Conservation (phyloP, 495 filamentous ascomycete species). For the Chaetomium fimeti region DNA sequence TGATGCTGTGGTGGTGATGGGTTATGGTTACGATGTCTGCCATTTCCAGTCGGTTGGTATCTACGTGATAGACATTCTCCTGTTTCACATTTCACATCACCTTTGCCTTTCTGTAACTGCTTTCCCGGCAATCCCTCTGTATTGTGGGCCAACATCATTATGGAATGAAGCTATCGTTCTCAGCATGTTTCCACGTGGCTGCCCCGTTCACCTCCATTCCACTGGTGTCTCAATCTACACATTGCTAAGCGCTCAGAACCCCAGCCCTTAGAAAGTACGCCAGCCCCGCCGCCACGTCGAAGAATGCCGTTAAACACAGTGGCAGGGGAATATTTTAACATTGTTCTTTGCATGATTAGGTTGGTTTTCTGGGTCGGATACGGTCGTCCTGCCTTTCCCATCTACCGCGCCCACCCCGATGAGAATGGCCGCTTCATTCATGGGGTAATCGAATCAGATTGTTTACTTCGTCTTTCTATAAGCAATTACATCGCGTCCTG, state of each 20-base stretch:
- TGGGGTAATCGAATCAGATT: background rate
- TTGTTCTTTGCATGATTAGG: background rate
- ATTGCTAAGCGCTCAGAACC: background rate
- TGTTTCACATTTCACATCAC: too few species aligned
- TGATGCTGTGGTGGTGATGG: background rate
- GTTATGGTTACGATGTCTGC: background rate
- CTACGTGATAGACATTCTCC: too few species aligned
- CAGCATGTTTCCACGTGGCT: background rate
- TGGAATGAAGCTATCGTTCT: conserved; percentile 5
- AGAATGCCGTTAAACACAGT: conserved; percentile 8
- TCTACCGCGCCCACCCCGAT: background rate
- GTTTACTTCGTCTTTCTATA: background rate
- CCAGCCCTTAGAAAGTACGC: background rate
- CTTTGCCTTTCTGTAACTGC: too few species aligned
- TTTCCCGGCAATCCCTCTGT: too few species aligned
- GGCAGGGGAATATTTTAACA: conserved; percentile 17
- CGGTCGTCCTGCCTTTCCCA: background rate
- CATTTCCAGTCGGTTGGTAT: background rate
- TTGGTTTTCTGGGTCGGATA: background rate
- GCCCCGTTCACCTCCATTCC: background rate
- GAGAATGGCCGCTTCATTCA: background rate
- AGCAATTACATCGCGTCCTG: background rate
- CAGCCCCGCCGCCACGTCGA: conserved; percentile 1
- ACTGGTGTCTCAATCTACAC: background rate
- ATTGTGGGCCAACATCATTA: background rate